Base-by-base conservation (phyloP, 2,329 filamentous ascomycete genomes). In the Nannizziopsis arthrosporioides region DNA sequence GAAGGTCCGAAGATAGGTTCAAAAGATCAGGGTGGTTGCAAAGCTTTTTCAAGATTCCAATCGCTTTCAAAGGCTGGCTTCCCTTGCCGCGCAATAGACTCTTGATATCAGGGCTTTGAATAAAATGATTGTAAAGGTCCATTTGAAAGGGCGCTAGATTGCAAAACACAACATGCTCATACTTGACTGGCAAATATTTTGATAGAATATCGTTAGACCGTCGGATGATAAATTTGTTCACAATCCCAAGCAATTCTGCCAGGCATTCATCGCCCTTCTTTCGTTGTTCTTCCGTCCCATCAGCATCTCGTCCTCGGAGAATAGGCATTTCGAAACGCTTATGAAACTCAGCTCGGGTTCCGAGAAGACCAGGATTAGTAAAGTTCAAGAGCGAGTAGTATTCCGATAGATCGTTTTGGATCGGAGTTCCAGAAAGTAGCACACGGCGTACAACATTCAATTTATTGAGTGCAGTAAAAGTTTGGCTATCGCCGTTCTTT, bases 101-200 rank as follows among this genome's bases (percentile, higher is more conserved):
- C 63, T 93, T 88, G 59, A 98, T 96, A 52, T 94, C 86, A 0
- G 92, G 90, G 51, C 89, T 95, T 43, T 84, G 86, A 65, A 98
- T 89, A 66, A 98, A 98, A 66, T 95, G 86, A 60, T 94, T 94
- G 73, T 98, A 98, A 1, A 98, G 72, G 55, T 86, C 85, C 47
- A 88, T 76, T 65, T 98, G 92, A 68, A 98, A 96, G 0, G 85
- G 85, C 12, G 92, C 84, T 40, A 94, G 75, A 57, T 90, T 90
- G 74, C 92, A 98, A 68, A 98, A 98, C 1, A 98, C 92, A 27
- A 98, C 92, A 63, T 98, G 92, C 66, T 98, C 92, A 67, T 98
- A 98, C 71, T 98, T 98, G 71, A 96, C 82, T 0, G 92, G 92
- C 51, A 98, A 70, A 62, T 98, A 98, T 65, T 98, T 98, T 44